Percentiles rank a stretch among this genome's conserved stretches.
Conservation (phyloP, 441 rosid species). For the Gossypium schwendimanii region DNA sequence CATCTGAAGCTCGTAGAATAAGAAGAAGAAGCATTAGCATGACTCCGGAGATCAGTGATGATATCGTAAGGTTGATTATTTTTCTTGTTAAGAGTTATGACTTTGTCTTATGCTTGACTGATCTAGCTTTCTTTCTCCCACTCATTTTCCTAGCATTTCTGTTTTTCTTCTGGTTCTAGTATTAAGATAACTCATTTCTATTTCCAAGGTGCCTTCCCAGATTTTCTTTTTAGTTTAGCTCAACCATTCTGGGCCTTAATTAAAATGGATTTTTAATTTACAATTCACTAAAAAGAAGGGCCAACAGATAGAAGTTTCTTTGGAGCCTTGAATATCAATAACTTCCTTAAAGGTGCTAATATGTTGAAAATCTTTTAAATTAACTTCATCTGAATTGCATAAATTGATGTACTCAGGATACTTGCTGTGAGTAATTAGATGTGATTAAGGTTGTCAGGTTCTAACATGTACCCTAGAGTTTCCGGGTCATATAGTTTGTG, state of each 20-base stretch:
- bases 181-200: not conserved
- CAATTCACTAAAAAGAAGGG: not conserved
- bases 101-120: constrained; percentile 1
- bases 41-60: constrained; percentile 99
- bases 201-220: constrained; percentile 3
- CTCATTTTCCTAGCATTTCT: not conserved
- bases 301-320: not conserved
- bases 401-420: not conserved
- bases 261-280: not conserved
- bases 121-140: not conserved
- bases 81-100: constrained; percentile 15
- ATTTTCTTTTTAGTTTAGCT: not conserved
- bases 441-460: not conserved
- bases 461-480: constrained; percentile 2
- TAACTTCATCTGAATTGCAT: not conserved
- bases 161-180: not conserved
- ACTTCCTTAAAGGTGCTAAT: not conserved
- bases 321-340: not conserved
- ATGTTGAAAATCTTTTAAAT: not conserved
- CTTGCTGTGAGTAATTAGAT: not conserved
- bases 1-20: constrained; percentile 70
- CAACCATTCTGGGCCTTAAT: not conserved
- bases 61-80: constrained; percentile 81
- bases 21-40: constrained; percentile 98
- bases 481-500: not conserved